Percentiles rank a stretch among this genome's conserved stretches.
Conservation (phyloP, 176 grass and related monocot genomes). For the Carex pumila region DNA sequence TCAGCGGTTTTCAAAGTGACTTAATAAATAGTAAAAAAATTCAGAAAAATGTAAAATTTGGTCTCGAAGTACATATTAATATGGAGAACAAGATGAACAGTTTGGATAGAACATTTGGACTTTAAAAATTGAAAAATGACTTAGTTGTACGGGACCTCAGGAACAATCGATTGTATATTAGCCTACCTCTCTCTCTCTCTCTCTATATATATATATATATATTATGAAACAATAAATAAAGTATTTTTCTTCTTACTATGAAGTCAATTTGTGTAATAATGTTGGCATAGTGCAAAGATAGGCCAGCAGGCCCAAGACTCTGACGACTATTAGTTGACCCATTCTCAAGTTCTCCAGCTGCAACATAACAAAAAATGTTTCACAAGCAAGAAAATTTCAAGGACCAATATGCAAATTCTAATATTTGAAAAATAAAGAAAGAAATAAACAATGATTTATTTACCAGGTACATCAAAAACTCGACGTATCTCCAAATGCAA, state of each 20-base stretch:
- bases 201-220: too few relatives aligned
- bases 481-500: conserved; percentile 70
- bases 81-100: too few relatives aligned
- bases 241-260: conserved; percentile 47
- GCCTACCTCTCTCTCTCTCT: too few relatives aligned
- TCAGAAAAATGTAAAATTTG: too few relatives aligned
- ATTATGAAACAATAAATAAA: not conserved
- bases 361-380: conserved; percentile 21
- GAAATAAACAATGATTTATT: conserved; percentile 4
- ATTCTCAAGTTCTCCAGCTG: conserved; percentile 42
- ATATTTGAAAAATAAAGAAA: not conserved
- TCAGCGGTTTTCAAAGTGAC: too few relatives aligned
- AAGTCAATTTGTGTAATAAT: conserved; percentile 69
- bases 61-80: too few relatives aligned
- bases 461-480: conserved; percentile 61
- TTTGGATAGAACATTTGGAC: too few relatives aligned
- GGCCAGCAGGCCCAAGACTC: conserved; percentile 58
- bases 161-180: too few relatives aligned
- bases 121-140: too few relatives aligned
- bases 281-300: conserved; percentile 85
- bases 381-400: not conserved
- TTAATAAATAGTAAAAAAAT: too few relatives aligned
- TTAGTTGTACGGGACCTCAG: too few relatives aligned
- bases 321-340: conserved; percentile 32
- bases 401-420: not conserved